Percentiles rank a stretch among this genome's conserved stretches.
phyloP scores from a whole-genome alignment of 768 basidiomycete genomes.

The Trametes elegans region DNA sequence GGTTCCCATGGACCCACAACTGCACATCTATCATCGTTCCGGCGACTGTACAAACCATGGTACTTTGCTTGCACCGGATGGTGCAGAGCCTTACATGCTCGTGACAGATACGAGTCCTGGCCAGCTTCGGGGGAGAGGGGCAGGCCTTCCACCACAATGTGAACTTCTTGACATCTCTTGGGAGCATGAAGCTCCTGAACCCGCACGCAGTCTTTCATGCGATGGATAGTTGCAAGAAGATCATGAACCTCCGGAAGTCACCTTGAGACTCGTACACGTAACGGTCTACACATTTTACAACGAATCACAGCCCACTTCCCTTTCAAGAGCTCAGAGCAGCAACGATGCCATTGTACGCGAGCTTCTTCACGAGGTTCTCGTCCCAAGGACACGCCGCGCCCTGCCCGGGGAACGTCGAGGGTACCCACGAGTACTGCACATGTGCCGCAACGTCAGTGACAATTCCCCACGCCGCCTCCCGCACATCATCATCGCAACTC shows the following conservation, averaged over 20 bases:
- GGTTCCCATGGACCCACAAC: not conserved
- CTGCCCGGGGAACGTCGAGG: slow-evolving; percentile 33
- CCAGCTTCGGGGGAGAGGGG: too few relatives aligned
- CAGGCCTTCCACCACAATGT: too few relatives aligned
- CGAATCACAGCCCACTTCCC: not conserved
- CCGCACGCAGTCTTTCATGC: too few relatives aligned
- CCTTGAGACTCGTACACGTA: not conserved
- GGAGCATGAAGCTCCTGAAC: too few relatives aligned
- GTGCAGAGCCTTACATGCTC: too few relatives aligned
- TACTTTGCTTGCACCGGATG: not conserved
- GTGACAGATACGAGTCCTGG: too few relatives aligned
- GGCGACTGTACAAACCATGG: not conserved
- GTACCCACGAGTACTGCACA: slow-evolving; percentile 36
- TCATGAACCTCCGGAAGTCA: not conserved
- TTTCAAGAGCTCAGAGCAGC: slow-evolving; percentile 17
- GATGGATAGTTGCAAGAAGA: too few relatives aligned
- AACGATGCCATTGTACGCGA: slow-evolving; percentile 29
- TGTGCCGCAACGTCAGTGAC: not conserved
- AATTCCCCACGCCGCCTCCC: not conserved
- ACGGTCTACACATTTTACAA: not conserved
- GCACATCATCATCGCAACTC: not conserved
- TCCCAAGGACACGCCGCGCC: slow-evolving; percentile 33
- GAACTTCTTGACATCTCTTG: too few relatives aligned
- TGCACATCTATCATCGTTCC: not conserved
- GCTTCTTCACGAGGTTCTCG: slow-evolving; percentile 27